Evolutionary conservation across 1,139 yeast genomes (phyloP), one percentile per base, ranked within the genome.

Genomic region (Eremothecium sinecaudum): DNA sequence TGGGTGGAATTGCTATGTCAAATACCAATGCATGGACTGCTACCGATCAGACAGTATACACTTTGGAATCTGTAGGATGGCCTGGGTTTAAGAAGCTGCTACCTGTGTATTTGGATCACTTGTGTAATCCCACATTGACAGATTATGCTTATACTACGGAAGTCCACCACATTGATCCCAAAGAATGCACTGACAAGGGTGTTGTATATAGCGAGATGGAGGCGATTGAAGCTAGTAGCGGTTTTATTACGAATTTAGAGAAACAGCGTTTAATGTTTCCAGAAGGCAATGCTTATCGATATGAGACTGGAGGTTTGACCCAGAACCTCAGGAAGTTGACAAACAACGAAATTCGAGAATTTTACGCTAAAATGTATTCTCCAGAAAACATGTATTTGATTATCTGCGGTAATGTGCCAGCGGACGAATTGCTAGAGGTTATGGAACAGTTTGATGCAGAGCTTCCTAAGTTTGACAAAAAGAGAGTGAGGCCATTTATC

Each of bases 171-270:
- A 71, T 90, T 35, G 97, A 90, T 52, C 95, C 94, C 1, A 69
- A 74, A 11, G 95, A 84, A 17, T 37, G 53, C 20, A 77, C 79
- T 43, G 98, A 92, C 50, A 84, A 84, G 53, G 99, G 99, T 43
- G 98, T 92, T 24, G 98, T 92, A 3, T 92, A 81, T 56, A 80
- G 93, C 39, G 99, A 92, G 61, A 92, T 92, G 97, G 96, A 86
- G 54, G 97, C 87, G 12, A 78, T 81, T 37, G 94, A 86, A 56
- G 73, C 74, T 47, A 82, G 79, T 43, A 70, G 87, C n/a, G 77
- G 79, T 73, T 80, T 77, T 43, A 63, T 83, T 18, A 61, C 82
- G n/a, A 69, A 69, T 45, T 61, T 77, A 44, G 73, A 72, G 37
- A 63, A 77, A 50, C 83, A 81, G 51, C 69, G 78, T 49, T 51